These are phyloP conservation scores for Nakaseomyces kungkrabaensis DNA, from an alignment of 1,139 yeast genomes.

Conservation along the genomic window DNA sequence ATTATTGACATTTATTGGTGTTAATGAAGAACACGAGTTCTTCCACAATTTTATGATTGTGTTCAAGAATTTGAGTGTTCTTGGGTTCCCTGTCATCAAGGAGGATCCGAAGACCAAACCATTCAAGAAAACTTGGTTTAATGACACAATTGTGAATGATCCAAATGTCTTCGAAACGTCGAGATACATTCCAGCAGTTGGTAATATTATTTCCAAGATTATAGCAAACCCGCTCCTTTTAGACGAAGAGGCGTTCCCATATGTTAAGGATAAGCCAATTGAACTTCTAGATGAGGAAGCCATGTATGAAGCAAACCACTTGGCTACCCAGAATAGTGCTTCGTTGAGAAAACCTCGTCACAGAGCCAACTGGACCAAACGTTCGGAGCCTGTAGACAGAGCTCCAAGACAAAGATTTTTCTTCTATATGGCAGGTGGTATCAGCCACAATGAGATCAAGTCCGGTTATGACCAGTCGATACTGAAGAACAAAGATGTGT, in stretches of 20 bases:
- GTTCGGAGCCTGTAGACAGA: slow-evolving; percentile 17
- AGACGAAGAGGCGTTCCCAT: slow-evolving; percentile 55
- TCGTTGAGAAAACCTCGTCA: slow-evolving; percentile 66
- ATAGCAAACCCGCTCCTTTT: slow-evolving; percentile 30
- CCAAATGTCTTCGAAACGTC: slow-evolving; percentile 67
- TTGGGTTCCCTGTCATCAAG: slow-evolving; percentile 64
- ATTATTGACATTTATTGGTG: slow-evolving; percentile 58
- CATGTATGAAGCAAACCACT: slow-evolving; percentile 29
- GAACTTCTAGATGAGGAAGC: slow-evolving; percentile 42
- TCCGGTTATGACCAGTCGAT: slow-evolving; percentile 63
- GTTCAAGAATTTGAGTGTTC: slow-evolving; percentile 51
- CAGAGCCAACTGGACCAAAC: slow-evolving; percentile 74
- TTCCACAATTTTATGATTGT: slow-evolving; percentile 41
- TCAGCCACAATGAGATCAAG: slow-evolving; percentile 74
- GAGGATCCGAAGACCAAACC: slow-evolving; percentile 32
- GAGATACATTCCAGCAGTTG: slow-evolving; percentile 64
- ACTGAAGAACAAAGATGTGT: slow-evolving; percentile 58
- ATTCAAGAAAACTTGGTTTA: slow-evolving; percentile 41
- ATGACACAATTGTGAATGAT: slow-evolving; percentile 43
- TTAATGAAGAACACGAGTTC: slow-evolving; percentile 43
- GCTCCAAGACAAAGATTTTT: slow-evolving; percentile 63
- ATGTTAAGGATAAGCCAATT: slow-evolving; percentile 63
- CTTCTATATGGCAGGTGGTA: slow-evolving; percentile 82
- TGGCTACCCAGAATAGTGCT: slow-evolving; percentile 30
- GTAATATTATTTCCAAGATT: slow-evolving; percentile 43